phyloP scores from a whole-genome alignment of 305 asterid species.

The Fraxinus angustifolia region DNA sequence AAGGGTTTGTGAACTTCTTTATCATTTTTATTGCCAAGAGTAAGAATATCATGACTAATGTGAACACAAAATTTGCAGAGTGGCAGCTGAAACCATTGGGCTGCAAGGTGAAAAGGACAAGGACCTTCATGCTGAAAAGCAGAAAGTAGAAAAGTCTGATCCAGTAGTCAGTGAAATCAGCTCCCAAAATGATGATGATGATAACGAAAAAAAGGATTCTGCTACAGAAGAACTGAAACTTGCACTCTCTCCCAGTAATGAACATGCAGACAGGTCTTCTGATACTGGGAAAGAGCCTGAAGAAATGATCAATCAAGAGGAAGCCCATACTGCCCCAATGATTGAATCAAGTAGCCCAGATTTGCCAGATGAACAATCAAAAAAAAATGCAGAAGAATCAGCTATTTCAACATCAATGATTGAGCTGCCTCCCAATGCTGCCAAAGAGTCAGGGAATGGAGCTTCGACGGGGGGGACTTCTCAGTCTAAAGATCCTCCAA shows the following conservation, averaged over 20 bases:
- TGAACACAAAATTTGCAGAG: constrained; percentile 48
- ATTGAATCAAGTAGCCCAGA: constrained; percentile 41
- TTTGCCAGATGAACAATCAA: constrained; percentile 34
- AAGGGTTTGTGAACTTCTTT: constrained; percentile 51
- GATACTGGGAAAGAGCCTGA: constrained; percentile 38
- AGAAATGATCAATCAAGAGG: constrained; percentile 31
- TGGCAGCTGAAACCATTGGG: constrained; percentile 40
- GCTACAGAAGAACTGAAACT: constrained; percentile 38
- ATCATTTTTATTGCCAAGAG: constrained; percentile 13
- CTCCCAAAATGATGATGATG: constrained; percentile 34
- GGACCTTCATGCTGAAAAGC: constrained; percentile 38
- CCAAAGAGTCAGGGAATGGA: constrained; percentile 54
- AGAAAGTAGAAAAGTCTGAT: constrained; percentile 40
- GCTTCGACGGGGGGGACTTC: constrained; percentile 33
- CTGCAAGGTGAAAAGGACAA: constrained; percentile 38
- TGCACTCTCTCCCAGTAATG: constrained; percentile 33
- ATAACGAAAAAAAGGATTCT: constrained; percentile 33
- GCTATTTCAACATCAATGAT: constrained; percentile 38
- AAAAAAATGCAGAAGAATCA: constrained; percentile 38
- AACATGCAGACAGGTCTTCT: constrained; percentile 32
- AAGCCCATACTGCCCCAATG: constrained; percentile 25
- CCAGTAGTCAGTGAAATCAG: constrained; percentile 29
- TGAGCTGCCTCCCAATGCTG: constrained; percentile 47
- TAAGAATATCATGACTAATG: constrained; percentile 25
- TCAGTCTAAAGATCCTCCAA: constrained; percentile 40